Evolutionary conservation across 2,329 filamentous ascomycete species (phyloP).

Genomic region (Botrytis squamosa): DNA sequence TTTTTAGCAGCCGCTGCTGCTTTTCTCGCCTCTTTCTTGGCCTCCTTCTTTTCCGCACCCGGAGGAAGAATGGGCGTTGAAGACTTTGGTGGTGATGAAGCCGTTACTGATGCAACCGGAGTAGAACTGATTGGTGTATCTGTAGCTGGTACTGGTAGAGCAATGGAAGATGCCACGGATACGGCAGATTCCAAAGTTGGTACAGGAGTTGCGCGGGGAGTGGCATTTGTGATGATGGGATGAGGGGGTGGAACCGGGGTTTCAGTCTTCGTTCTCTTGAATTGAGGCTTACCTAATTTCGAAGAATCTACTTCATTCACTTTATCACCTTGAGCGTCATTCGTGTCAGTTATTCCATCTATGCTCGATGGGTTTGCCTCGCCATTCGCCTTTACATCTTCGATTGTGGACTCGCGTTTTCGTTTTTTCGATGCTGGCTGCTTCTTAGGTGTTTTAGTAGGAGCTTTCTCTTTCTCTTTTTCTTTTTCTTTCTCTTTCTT

Average conservation of each 20-base stretch:
- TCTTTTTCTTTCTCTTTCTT: conserved; percentile 21
- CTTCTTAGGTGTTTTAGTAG: conserved; percentile 30
- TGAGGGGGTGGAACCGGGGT: conserved; percentile 53
- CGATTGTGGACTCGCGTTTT: conserved; percentile 35
- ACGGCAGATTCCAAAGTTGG: conserved; percentile 28
- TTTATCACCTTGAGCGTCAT: conserved; percentile 20
- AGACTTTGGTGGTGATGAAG: conserved; percentile 37
- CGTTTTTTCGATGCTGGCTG: conserved; percentile 34
- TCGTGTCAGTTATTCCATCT: conserved; percentile 30
- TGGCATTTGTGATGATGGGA: conserved; percentile 37
- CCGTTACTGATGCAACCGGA: conserved; percentile 17
- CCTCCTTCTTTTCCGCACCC: conserved; percentile 31
- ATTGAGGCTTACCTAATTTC: conserved; percentile 41
- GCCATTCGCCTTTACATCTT: conserved; percentile 9
- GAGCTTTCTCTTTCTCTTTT: conserved; percentile 15
- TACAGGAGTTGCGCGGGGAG: conserved; percentile 37
- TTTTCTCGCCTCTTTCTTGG: conserved; percentile 30
- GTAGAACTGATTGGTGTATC: conserved; percentile 25
- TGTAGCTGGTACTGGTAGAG: conserved; percentile 21
- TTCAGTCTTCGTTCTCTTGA: conserved; percentile 57
- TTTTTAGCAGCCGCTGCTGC: background rate
- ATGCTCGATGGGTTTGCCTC: conserved; percentile 20
- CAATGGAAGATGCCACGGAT: conserved; percentile 28
- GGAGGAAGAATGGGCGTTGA: conserved; percentile 40
- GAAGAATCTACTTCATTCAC: conserved; percentile 24